Evolutionary conservation across 2,329 filamentous ascomycete species (phyloP).

Genomic region (Paraconiothyrium brasiliense): DNA sequence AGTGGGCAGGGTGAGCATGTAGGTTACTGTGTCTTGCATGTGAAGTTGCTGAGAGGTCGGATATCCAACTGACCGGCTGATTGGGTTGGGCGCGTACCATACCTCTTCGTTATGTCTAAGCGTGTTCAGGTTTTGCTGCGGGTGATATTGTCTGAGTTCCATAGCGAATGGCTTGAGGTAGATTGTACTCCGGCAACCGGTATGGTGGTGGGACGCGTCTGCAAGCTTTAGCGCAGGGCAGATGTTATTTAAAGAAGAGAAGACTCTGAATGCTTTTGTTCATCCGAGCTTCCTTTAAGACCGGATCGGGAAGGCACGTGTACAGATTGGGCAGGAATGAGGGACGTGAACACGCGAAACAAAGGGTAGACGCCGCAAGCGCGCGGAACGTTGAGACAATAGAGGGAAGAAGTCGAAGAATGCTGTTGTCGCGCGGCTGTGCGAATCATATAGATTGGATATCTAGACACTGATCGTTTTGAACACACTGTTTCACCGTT

Average conservation of each 20-base stretch:
- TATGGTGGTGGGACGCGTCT: background rate
- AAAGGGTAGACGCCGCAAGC: background rate
- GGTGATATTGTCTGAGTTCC: background rate
- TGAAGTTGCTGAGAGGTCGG: background rate
- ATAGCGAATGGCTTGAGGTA: background rate
- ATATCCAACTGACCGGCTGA: background rate
- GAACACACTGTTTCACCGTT: conserved; percentile 43
- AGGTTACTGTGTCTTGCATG: background rate
- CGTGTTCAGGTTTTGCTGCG: background rate
- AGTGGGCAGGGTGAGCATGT: background rate
- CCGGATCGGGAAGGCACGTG: conserved; percentile 3
- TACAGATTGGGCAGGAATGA: background rate
- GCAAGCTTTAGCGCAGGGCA: background rate
- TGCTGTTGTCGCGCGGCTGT: background rate
- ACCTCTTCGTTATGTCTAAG: background rate
- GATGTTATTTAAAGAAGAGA: background rate
- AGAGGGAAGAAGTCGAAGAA: background rate
- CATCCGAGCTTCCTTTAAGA: background rate
- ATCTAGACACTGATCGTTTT: conserved; percentile 53
- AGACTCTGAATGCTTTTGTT: background rate
- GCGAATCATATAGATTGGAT: conserved; percentile 8
- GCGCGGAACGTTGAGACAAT: background rate
- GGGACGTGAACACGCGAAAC: conserved; percentile 4
- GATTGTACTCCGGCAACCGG: background rate
- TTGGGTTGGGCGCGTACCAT: background rate